phyloP scores from a whole-genome alignment of 2,329 filamentous ascomycete genomes.

The Scedosporium apiospermum region DNA sequence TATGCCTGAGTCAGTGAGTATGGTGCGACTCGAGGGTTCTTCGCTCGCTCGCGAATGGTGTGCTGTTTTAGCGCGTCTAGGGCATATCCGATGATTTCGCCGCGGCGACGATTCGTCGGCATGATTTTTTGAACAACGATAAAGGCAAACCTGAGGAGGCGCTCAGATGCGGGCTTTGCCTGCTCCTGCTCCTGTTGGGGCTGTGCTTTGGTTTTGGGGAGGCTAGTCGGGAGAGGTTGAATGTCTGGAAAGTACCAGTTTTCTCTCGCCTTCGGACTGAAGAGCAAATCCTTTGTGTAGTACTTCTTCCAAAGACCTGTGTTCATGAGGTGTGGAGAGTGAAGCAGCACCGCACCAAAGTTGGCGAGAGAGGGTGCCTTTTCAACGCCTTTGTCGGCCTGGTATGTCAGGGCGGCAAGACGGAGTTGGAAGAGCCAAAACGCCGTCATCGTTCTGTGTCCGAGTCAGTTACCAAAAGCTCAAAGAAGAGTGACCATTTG shows the following conservation, averaged over 20 bases:
- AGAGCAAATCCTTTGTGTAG: constrained; percentile 22
- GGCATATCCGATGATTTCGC: constrained; percentile 17
- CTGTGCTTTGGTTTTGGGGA: not conserved
- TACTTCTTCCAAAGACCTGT: constrained; percentile 19
- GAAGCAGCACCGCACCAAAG: constrained; percentile 16
- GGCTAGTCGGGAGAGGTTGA: constrained; percentile 15
- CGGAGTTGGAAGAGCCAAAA: constrained; percentile 26
- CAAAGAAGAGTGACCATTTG: too few relatives aligned
- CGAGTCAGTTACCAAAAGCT: not conserved
- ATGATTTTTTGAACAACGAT: constrained; percentile 17
- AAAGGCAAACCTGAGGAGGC: constrained; percentile 20
- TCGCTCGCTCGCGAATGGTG: constrained; percentile 14
- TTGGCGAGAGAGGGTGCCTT: constrained; percentile 9
- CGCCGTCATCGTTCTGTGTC: constrained; percentile 19
- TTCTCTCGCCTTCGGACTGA: constrained; percentile 17
- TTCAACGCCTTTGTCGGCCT: constrained; percentile 7
- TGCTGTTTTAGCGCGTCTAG: constrained; percentile 15
- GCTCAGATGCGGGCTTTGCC: constrained; percentile 9
- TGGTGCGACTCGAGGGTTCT: constrained; percentile 11
- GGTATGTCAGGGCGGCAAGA: constrained; percentile 17
- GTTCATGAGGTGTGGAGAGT: constrained; percentile 19
- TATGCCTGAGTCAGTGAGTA: constrained; percentile 23
- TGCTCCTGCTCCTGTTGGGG: not conserved
- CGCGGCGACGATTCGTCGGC: constrained; percentile 11
- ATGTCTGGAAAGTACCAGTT: constrained; percentile 21